Percentiles rank a stretch among this genome's conserved stretches.
phyloP scores from a whole-genome alignment of 768 basidiomycete species.

The Cystofilobasidium capitatum region DNA sequence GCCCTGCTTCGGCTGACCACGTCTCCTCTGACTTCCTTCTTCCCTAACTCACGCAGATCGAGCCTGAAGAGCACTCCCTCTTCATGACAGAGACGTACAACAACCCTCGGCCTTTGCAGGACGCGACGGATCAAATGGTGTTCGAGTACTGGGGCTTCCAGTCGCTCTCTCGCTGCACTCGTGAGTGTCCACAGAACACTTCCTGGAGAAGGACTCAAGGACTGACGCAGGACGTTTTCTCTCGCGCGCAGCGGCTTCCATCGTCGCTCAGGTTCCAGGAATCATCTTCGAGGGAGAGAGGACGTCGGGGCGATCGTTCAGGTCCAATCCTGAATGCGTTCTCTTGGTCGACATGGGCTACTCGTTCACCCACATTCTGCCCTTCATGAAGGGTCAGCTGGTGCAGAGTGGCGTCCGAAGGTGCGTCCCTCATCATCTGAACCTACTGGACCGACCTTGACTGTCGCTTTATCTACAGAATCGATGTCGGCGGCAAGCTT shows the following conservation, averaged over 20 bases:
- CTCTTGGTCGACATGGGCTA: conserved; percentile 84
- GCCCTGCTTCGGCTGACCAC: neutral
- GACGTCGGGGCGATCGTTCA: conserved; percentile 35
- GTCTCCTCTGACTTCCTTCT: no score
- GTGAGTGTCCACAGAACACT: conserved; percentile 46
- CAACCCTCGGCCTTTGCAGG: conserved; percentile 83
- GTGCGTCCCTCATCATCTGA: conserved; percentile 41
- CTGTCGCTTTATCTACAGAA: conserved; percentile 44
- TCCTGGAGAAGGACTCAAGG: conserved; percentile 23
- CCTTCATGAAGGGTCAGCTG: conserved; percentile 62
- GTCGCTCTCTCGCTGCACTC: conserved; percentile 67
- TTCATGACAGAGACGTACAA: conserved; percentile 90
- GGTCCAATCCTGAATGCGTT: conserved; percentile 61
- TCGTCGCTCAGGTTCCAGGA: neutral
- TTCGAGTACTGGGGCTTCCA: conserved; percentile 95
- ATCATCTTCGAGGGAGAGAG: neutral
- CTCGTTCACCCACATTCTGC: conserved; percentile 86
- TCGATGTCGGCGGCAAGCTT: conserved; percentile 91
- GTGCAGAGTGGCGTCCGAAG: conserved; percentile 74
- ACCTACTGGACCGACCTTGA: neutral
- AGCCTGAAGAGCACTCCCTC: conserved; percentile 61
- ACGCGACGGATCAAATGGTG: conserved; percentile 85
- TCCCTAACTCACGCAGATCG: no score
- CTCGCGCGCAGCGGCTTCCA: neutral
- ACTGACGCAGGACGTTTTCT: neutral